These are phyloP conservation scores for Ceratocystis harringtonii DNA, from an alignment of 2,329 filamentous ascomycete genomes.

Conservation along the genomic window DNA sequence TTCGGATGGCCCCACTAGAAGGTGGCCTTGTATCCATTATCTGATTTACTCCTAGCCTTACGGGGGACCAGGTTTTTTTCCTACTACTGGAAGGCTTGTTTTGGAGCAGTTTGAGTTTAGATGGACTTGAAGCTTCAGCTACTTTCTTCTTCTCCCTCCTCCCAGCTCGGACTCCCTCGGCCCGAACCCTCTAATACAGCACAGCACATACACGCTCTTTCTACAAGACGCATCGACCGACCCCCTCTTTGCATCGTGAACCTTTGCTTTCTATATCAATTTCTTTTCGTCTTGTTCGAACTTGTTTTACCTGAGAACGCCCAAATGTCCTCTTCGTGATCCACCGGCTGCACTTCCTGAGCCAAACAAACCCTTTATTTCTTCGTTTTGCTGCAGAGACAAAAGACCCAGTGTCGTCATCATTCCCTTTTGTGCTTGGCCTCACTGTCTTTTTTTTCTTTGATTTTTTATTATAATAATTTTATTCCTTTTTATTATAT, in stretches of 20 bases:
- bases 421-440: neutral
- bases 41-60: neutral
- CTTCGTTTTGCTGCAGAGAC: neutral
- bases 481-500: neutral
- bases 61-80: neutral
- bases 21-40: neutral
- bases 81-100: neutral
- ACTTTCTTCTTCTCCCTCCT: neutral
- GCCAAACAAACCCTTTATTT: neutral
- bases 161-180: neutral
- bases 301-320: neutral
- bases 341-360: neutral
- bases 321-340: slow-evolving; percentile 1
- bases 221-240: too few species aligned
- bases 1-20: neutral
- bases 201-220: too few species aligned
- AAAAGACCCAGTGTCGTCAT: slow-evolving; percentile 1
- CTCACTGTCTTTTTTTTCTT: neutral
- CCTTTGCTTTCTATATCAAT: neutral
- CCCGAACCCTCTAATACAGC: neutral
- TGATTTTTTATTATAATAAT: neutral
- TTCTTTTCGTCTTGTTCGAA: neutral
- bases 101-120: neutral
- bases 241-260: neutral
- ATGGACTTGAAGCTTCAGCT: neutral